Conservation (phyloP, 306 rosid genomes). For the Sindora glabra region DNA sequence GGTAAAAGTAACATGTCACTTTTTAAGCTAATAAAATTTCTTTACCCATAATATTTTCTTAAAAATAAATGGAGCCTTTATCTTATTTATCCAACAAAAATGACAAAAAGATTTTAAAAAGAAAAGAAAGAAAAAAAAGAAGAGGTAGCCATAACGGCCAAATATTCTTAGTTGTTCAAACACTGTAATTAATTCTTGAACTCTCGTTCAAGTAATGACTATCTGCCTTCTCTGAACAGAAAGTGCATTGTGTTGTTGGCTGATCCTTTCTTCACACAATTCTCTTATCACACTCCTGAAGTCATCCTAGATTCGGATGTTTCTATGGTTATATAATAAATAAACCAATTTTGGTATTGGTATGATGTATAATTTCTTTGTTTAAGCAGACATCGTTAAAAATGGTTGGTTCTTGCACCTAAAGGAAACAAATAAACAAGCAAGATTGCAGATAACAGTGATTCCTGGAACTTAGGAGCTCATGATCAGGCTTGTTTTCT, state of each 20-base stretch:
- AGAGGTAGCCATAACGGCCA: background rate
- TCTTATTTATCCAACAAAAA: background rate
- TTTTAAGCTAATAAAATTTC: too few species aligned
- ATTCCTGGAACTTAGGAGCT: background rate
- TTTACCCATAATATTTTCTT: too few species aligned
- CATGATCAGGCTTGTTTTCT: background rate
- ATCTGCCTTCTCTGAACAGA: slow-evolving; percentile 10
- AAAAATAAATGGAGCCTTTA: too few species aligned
- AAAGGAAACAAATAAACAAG: background rate
- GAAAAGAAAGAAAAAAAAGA: background rate
- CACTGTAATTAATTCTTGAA: slow-evolving; percentile 21
- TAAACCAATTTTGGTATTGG: too few species aligned
- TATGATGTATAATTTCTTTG: background rate
- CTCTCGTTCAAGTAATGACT: slow-evolving; percentile 19
- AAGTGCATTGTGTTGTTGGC: background rate
- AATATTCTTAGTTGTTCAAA: background rate
- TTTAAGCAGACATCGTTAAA: background rate
- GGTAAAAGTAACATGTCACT: too few species aligned
- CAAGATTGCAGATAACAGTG: background rate
- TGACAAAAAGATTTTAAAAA: background rate
- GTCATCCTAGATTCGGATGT: slow-evolving; percentile 33
- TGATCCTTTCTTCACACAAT: background rate
- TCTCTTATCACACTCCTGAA: slow-evolving; percentile 25
- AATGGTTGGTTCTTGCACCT: background rate
- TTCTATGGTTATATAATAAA: background rate